A percentile compares a stretch with the other conserved stretches of the same genome.
Conservation (phyloP, 768 basidiomycete species). For the Pholiota conissans region DNA sequence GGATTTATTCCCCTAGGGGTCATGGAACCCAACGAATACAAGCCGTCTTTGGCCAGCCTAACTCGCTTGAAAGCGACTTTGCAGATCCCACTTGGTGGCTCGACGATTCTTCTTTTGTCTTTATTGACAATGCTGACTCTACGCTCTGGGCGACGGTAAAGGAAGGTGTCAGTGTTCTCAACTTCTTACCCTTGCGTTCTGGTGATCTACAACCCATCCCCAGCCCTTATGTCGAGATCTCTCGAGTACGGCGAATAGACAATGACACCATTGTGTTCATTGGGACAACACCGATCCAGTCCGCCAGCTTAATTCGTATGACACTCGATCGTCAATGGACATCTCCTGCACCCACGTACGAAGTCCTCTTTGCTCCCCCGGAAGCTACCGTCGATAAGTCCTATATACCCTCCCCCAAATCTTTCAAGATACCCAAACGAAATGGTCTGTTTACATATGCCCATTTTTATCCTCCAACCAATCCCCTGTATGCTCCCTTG, state of each 20-base stretch:
- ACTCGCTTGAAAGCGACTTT: slow-evolving; percentile 7
- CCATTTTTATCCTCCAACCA: slow-evolving; percentile 6
- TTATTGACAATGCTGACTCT: neutral
- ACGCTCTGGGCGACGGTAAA: slow-evolving; percentile 5
- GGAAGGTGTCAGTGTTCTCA: slow-evolving; percentile 6
- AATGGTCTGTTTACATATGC: slow-evolving; percentile 9
- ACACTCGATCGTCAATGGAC: slow-evolving; percentile 9
- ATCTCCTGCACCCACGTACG: slow-evolving; percentile 3
- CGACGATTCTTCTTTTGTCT: slow-evolving; percentile 4
- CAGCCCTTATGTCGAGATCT: slow-evolving; percentile 5
- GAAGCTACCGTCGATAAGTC: neutral
- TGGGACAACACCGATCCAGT: neutral
- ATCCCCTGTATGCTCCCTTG: neutral
- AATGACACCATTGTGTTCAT: slow-evolving; percentile 5
- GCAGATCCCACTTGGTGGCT: slow-evolving; percentile 6
- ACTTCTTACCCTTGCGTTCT: neutral
- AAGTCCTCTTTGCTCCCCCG: slow-evolving; percentile 1
- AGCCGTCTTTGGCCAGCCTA: neutral
- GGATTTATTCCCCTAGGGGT: neutral
- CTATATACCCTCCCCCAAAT: slow-evolving; percentile 1
- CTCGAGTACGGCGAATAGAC: slow-evolving; percentile 7
- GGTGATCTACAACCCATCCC: slow-evolving; percentile 8
- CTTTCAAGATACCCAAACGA: slow-evolving; percentile 9
- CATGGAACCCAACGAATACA: neutral
- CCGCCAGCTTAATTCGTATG: slow-evolving; percentile 4